Base-by-base conservation (phyloP, 2,329 filamentous ascomycete species). In the Tolypocladium inflatum region DNA sequence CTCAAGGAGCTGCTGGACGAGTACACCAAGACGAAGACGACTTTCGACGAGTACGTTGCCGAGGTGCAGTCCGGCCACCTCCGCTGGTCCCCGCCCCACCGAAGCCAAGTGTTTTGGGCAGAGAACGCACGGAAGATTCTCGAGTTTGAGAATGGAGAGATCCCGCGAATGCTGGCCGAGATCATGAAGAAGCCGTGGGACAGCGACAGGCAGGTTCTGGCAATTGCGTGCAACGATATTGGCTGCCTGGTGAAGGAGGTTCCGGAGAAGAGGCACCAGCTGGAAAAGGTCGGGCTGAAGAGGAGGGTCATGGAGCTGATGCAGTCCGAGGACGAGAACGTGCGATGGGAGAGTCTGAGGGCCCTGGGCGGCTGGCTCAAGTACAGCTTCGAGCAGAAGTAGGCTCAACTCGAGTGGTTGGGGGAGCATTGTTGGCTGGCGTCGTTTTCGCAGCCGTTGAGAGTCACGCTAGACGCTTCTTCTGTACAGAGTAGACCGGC, bases 161-260 rank as follows among this genome's bases (percentile, higher is more conserved):
- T 96, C 56, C 84, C 89, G 43, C 86, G 86, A 68, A 89, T 90
- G 76, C 78, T 97, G 58, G 89, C 88, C n/a, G 89, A 91, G 65
- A 96, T 96, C 61, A 81, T 96, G 76, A 80, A 73, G 66, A 80
- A 84, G 70, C 84, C 71, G 76, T 96, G 82, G 84, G 82, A 79
- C 82, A 90, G 87, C 59, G 90, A 94, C 67, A 91, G 89, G 70
- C 89, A 94, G 68, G 92, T 96, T 26, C 78, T 97, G 63, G 92
- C 92, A 2, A 93, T 96, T 74, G 92, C 89, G 23, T 96, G 91
- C 75, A 96, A 95, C 70, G 92, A 97, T 69, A 84, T 97, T 23
- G 91, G 90, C n/a, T 87, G 80, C 62, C 76, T 97, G 60, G 91
- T 97, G 54, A 92, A 90, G 73, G 90, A 95, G 73, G 89, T 93